phyloP scores from a whole-genome alignment of 139 green algal species.

The Chlamydomonas asymmetrica region DNA sequence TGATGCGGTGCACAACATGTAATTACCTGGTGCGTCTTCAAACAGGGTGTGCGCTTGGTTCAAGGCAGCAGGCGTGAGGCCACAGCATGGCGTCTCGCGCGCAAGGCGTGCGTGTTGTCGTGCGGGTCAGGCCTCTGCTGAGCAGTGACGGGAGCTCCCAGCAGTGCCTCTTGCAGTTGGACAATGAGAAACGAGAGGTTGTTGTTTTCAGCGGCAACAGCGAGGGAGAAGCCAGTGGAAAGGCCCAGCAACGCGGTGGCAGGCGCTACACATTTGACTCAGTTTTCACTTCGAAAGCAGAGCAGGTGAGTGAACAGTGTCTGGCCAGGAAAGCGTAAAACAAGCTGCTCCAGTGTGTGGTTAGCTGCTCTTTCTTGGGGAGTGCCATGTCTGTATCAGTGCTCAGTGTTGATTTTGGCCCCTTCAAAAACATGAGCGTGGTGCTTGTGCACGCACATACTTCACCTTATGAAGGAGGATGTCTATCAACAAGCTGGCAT shows the following conservation, averaged over 20 bases:
- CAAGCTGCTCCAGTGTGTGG: neutral
- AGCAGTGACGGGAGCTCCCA: neutral
- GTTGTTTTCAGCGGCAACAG: neutral
- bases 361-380: neutral
- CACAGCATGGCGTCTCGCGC: neutral
- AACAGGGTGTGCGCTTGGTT: no score
- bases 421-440: neutral
- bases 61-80: neutral
- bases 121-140: conserved; percentile 14
- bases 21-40: no score
- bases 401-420: neutral
- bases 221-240: no score
- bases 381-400: neutral
- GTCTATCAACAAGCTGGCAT: conserved; percentile 30
- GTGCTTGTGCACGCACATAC: neutral
- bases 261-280: conserved; percentile 23
- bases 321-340: neutral
- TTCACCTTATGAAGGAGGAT: conserved; percentile 18
- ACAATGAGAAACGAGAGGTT: neutral
- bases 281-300: neutral
- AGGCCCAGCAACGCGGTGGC: no score
- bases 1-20: no score
- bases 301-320: neutral
- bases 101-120: conserved; percentile 3
- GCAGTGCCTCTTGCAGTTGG: conserved; percentile 2